phyloP scores from a whole-genome alignment of 2,329 filamentous ascomycete genomes.

The Metarhizium robertsii region DNA sequence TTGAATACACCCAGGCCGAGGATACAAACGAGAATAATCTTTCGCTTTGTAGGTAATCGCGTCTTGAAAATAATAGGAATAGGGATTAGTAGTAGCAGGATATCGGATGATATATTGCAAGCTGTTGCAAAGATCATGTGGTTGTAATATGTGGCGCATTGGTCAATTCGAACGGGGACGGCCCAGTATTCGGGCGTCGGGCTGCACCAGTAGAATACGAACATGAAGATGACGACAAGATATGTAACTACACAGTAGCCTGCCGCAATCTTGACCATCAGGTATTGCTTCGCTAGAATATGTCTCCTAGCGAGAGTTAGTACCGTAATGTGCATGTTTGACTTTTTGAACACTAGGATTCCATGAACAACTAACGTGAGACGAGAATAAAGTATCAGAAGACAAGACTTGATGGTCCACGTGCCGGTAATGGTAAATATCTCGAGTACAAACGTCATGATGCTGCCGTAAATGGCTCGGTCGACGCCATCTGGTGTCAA shows the following conservation, averaged over 20 bases:
- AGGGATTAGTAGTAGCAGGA: constrained; percentile 34
- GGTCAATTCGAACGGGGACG: constrained; percentile 30
- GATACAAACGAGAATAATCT: constrained; percentile 42
- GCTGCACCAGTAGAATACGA: constrained; percentile 43
- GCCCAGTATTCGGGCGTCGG: constrained; percentile 44
- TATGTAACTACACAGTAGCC: constrained; percentile 35
- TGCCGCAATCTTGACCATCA: constrained; percentile 31
- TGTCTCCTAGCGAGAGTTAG: constrained; percentile 12
- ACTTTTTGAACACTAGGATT: neutral
- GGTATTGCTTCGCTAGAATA: constrained; percentile 20
- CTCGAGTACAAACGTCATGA: constrained; percentile 43
- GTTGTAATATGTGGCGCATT: constrained; percentile 36
- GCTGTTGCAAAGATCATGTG: constrained; percentile 37
- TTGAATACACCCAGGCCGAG: constrained; percentile 47
- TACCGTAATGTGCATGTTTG: neutral
- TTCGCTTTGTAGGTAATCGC: constrained; percentile 31
- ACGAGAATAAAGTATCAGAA: constrained; percentile 42
- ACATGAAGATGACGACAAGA: constrained; percentile 38
- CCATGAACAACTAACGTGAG: constrained; percentile 31
- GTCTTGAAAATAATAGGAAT: constrained; percentile 34
- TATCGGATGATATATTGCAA: constrained; percentile 37
- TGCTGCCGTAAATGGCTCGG: constrained; percentile 39
- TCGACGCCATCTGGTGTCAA: constrained; percentile 35
- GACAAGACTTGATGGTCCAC: constrained; percentile 43
- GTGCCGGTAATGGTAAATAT: constrained; percentile 40